These are phyloP conservation scores for Diaporthe capsici DNA, from an alignment of 2,329 filamentous ascomycete species.

Conservation along the genomic window DNA sequence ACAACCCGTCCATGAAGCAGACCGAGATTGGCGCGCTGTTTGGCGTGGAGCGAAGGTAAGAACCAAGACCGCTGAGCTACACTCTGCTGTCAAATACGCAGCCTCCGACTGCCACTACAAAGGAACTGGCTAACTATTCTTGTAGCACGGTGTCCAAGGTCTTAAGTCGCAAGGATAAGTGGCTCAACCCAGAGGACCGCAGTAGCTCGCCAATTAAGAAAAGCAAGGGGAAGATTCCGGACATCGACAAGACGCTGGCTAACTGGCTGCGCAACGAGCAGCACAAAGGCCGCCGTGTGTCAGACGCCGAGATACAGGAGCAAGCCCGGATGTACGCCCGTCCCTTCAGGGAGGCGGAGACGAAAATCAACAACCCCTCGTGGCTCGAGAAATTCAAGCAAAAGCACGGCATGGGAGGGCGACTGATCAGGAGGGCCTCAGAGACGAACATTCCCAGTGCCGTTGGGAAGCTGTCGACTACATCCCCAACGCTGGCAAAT, in stretches of 20 bases:
- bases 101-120: not conserved
- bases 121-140: constrained; percentile 8
- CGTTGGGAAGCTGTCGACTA: constrained; percentile 65
- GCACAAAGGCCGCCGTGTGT: constrained; percentile 79
- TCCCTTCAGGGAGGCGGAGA: constrained; percentile 77
- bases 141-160: constrained; percentile 98
- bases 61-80: not conserved
- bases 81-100: not conserved
- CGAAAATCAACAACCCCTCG: constrained; percentile 77
- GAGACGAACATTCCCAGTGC: constrained; percentile 81
- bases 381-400: constrained; percentile 98
- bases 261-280: constrained; percentile 90
- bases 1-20: constrained; percentile 92
- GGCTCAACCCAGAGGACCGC: constrained; percentile 85
- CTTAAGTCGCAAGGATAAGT: constrained; percentile 93
- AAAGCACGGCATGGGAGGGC: constrained; percentile 76
- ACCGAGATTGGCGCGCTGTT: constrained; percentile 97
- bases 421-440: constrained; percentile 69
- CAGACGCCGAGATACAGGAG: constrained; percentile 86
- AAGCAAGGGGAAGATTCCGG: constrained; percentile 85
- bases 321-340: constrained; percentile 87
- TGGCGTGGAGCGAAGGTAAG: constrained; percentile 96
- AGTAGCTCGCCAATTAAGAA: constrained; percentile 85
- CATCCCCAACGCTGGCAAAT: constrained; percentile 67
- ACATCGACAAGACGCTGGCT: constrained; percentile 91